Base-by-base conservation (phyloP, 2,329 filamentous ascomycete species). In the Gremmenia infestans region DNA sequence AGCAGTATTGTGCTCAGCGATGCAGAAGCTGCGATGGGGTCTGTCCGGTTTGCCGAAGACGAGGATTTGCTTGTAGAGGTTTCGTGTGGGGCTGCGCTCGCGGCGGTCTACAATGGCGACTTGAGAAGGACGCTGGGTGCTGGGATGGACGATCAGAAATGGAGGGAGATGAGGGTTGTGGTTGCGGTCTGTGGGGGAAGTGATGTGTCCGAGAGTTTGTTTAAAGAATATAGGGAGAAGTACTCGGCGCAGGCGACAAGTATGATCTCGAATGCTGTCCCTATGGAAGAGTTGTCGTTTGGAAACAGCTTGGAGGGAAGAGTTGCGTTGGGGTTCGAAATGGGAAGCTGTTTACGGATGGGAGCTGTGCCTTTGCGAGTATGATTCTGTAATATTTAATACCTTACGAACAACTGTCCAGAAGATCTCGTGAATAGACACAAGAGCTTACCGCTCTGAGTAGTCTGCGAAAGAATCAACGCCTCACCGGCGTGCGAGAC, bases 161-260 rank as follows among this genome's bases (percentile, higher is more conserved):
- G 80, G 72, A 75, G 77, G 0, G 74, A 80, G 55, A 87, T 84
- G 69, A 89, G 89, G 61, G 81, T 97, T 5, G 91, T 97, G 1
- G 76, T 97, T 52, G 78, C 96, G 23, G 84, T 97, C 6, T 97
- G 93, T 67, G 93, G 93, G 46, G 89, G 88, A 4, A 85, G 80
- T 22, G 84, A 84, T 68, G 80, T 89, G 37, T 83, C 81, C 2
- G 70, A 87, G 57, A 78, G 81, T 37, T 79, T 85, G 67, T 72
- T 91, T 52, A 74, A 77, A 52, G 76, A 73, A 55, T 91, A 86
- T 70, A 74, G 76, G 60, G 72, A 77, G 62, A 68, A 69, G 60
- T 68, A 77, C 61, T 66, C 68, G 14, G 55, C 42, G 15, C 57
- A 59, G 15, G n/a, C 17, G n/a, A 15, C 17, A 17, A 45, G 40